phyloP scores from a whole-genome alignment of 1,284 basidiomycete species.

The Cutaneotrichosporon cavernicola region DNA sequence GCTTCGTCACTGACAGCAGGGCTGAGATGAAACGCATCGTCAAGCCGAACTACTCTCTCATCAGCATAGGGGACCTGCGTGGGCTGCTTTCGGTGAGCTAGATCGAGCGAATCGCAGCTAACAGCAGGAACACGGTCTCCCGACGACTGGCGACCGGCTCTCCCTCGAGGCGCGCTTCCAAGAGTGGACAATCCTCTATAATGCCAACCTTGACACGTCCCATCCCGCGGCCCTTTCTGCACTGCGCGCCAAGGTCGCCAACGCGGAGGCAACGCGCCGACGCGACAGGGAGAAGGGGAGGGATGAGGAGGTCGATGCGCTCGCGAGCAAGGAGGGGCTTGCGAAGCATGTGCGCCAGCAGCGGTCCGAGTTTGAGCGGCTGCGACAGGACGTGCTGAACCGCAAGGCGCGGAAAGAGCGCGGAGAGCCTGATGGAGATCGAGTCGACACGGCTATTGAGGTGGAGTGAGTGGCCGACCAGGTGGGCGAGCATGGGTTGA shows the following conservation, averaged over 20 bases:
- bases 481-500: neutral
- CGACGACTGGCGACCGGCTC: slow-evolving; percentile 44
- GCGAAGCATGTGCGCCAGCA: slow-evolving; percentile 41
- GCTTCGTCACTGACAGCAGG: slow-evolving; percentile 24
- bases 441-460: slow-evolving; percentile 41
- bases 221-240: slow-evolving; percentile 44
- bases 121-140: slow-evolving; percentile 40
- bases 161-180: slow-evolving; percentile 41
- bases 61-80: slow-evolving; percentile 41
- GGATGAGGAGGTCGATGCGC: slow-evolving; percentile 37
- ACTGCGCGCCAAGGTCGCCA: slow-evolving; percentile 41
- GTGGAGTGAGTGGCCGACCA: slow-evolving; percentile 33
- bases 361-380: slow-evolving; percentile 43
- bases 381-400: slow-evolving; percentile 42
- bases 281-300: slow-evolving; percentile 47
- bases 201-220: slow-evolving; percentile 51
- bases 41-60: slow-evolving; percentile 51
- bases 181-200: slow-evolving; percentile 52
- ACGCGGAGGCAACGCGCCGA: slow-evolving; percentile 35
- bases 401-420: slow-evolving; percentile 31
- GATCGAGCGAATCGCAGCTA: neutral
- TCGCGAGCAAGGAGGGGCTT: slow-evolving; percentile 39
- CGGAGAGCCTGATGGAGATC: slow-evolving; percentile 9
- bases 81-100: slow-evolving; percentile 34
- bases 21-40: slow-evolving; percentile 43